Conservation (phyloP, 805 yeast species). For the Cephaloascus albidus region DNA sequence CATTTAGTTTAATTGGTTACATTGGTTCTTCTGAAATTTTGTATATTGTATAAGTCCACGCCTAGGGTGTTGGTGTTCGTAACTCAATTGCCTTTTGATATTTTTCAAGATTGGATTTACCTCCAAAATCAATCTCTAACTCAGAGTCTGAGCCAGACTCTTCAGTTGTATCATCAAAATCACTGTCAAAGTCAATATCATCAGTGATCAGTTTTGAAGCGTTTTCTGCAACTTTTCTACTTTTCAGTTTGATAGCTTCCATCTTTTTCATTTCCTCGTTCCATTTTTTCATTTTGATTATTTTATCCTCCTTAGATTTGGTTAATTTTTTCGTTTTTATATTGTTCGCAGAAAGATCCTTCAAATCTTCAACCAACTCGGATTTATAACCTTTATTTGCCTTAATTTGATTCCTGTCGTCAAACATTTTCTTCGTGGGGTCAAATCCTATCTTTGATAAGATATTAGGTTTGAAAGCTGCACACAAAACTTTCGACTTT, state of each 20-base stretch:
- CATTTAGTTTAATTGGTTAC: too few species aligned
- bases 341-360: conserved; percentile 3
- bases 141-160: not conserved
- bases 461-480: conserved; percentile 29
- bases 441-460: conserved; percentile 41
- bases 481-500: conserved; percentile 12
- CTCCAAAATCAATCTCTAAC: not conserved
- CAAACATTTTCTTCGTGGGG: conserved; percentile 25
- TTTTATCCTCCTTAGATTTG: conserved; percentile 16
- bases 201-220: not conserved
- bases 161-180: not conserved
- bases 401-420: conserved; percentile 4
- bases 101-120: not conserved
- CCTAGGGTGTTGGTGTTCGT: too few species aligned
- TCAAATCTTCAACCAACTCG: not conserved
- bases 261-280: conserved; percentile 1
- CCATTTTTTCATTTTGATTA: conserved; percentile 20
- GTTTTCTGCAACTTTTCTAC: not conserved
- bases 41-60: too few species aligned
- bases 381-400: conserved; percentile 6
- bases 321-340: conserved; percentile 8
- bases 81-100: not conserved
- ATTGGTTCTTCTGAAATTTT: too few species aligned
- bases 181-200: not conserved
- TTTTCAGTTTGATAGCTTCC: not conserved